A percentile compares a stretch with the other conserved stretches of the same genome.
Conservation (phyloP, 2,329 filamentous ascomycete genomes). For the Clarireedia homoeocarpa region DNA sequence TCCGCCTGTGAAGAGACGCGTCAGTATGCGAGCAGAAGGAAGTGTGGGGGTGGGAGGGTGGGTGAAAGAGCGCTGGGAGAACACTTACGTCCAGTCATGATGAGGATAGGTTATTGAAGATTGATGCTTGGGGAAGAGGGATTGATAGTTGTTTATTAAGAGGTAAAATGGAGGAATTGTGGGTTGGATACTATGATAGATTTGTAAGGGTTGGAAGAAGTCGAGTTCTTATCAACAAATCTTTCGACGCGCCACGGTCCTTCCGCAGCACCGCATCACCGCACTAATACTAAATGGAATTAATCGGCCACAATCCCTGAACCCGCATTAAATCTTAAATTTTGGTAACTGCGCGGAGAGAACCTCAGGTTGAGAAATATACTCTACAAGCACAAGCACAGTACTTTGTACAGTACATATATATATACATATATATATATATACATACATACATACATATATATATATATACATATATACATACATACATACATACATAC, state of each 20-base stretch:
- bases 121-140: conserved; percentile 1
- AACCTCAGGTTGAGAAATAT: no score
- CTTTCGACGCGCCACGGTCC: conserved; percentile 19
- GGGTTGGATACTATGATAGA: conserved; percentile 6
- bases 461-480: no score
- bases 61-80: background rate
- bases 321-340: background rate
- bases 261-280: conserved; percentile 21
- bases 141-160: background rate
- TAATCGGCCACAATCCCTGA: conserved; percentile 12
- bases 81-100: conserved; percentile 52
- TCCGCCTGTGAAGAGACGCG: conserved; percentile 26
- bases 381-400: no score
- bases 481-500: no score
- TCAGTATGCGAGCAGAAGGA: conserved; percentile 10
- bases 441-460: no score
- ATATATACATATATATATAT: no score
- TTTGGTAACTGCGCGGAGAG: no score
- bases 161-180: background rate
- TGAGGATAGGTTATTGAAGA: conserved; percentile 29
- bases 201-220: conserved; percentile 11
- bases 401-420: no score
- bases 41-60: background rate
- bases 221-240: conserved; percentile 19
- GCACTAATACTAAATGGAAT: conserved; percentile 10